phyloP scores from a whole-genome alignment of 257 asterid species.

The Schizonepeta tenuifolia region DNA sequence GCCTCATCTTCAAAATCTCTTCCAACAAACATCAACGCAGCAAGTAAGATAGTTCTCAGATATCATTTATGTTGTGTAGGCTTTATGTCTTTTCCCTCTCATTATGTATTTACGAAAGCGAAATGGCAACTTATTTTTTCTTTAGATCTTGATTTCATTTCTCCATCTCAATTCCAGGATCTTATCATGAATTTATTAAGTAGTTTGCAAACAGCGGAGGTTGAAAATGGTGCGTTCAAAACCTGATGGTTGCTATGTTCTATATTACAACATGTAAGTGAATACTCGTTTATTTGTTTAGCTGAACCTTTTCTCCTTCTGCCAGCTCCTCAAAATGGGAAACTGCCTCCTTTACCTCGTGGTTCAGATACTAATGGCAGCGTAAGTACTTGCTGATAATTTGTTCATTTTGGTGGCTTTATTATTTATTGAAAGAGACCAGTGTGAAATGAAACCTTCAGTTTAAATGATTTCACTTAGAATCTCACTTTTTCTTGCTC shows the following conservation, averaged over 20 bases:
- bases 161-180: constrained; percentile 60
- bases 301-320: constrained; percentile 33
- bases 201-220: constrained; percentile 78
- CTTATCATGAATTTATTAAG: constrained; percentile 75
- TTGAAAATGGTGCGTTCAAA: constrained; percentile 64
- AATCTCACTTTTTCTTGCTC: constrained; percentile 8
- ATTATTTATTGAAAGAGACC: neutral
- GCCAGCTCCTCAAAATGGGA: constrained; percentile 80
- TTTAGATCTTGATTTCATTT: constrained; percentile 25
- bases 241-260: constrained; percentile 23
- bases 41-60: constrained; percentile 55
- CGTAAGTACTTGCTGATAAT: constrained; percentile 54
- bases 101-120: constrained; percentile 10
- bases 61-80: constrained; percentile 10
- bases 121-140: neutral
- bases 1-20: constrained; percentile 97
- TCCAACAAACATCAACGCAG: constrained; percentile 92
- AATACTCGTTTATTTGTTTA: constrained; percentile 15
- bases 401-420: constrained; percentile 18
- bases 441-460: neutral
- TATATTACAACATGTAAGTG: constrained; percentile 21
- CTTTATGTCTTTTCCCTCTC: constrained; percentile 20
- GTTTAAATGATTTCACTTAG: neutral
- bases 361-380: constrained; percentile 77
- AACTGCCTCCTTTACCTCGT: constrained; percentile 69